A percentile compares a stretch with the other conserved stretches of the same genome.
phyloP scores from a whole-genome alignment of 352 stramenopile species.

The Albugo laibachii region DNA sequence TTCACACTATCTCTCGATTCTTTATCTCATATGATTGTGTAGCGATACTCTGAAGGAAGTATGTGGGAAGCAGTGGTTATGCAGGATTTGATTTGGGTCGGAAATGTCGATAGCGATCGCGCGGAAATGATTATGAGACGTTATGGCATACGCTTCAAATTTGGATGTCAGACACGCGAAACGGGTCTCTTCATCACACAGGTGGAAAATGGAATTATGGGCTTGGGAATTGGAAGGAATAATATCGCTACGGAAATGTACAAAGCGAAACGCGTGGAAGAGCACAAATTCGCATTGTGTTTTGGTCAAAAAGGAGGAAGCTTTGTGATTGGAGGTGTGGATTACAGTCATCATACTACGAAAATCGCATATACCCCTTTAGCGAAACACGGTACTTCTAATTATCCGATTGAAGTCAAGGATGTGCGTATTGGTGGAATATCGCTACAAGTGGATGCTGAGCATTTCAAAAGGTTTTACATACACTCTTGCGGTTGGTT shows the following conservation, averaged over 20 bases:
- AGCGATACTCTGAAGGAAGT: conserved; percentile 78
- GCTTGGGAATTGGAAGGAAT: conserved; percentile 34
- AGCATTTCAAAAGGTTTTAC: conserved; percentile 25
- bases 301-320: conserved; percentile 41
- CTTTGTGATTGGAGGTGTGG: conserved; percentile 60
- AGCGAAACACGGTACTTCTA: conserved; percentile 20
- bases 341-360: conserved; percentile 48
- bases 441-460: conserved; percentile 19
- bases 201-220: conserved; percentile 82
- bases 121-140: conserved; percentile 26
- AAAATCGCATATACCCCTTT: conserved; percentile 46
- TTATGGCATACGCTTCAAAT: conserved; percentile 50
- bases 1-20: not conserved
- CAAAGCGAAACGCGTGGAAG: conserved; percentile 19
- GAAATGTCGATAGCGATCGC: conserved; percentile 26
- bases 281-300: conserved; percentile 69
- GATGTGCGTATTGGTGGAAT: conserved; percentile 36
- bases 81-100: conserved; percentile 62
- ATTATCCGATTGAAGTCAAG: conserved; percentile 71
- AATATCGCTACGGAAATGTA: conserved; percentile 63
- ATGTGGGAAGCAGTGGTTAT: conserved; percentile 71
- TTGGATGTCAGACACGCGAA: conserved; percentile 67
- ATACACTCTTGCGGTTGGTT: too few relatives aligned
- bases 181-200: conserved; percentile 73
- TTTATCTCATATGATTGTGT: not conserved